Percentiles rank a stretch among this genome's conserved stretches.
These are phyloP conservation scores for Aurifilum marmelostoma DNA, from an alignment of 2,329 filamentous ascomycete genomes.

Conservation along the genomic window DNA sequence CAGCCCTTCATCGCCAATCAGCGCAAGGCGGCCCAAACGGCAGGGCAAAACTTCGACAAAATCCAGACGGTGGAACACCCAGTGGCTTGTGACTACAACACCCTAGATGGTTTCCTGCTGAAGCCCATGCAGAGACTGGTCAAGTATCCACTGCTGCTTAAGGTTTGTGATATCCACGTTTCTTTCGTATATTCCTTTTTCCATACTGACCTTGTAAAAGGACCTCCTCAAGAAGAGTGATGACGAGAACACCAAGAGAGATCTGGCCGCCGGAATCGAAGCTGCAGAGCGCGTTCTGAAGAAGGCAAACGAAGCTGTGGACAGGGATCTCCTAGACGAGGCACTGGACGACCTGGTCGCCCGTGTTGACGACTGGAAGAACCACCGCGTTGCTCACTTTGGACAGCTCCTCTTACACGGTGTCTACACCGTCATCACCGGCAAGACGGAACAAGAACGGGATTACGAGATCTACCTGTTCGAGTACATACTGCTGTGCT, in stretches of 20 bases:
- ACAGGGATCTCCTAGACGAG: constrained; percentile 81
- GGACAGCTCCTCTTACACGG: constrained; percentile 87
- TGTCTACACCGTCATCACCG: constrained; percentile 88
- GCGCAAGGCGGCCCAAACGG: constrained; percentile 84
- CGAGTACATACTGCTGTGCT: constrained; percentile 91
- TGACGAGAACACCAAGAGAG: constrained; percentile 69
- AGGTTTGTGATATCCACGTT: constrained; percentile 53
- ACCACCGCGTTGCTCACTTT: constrained; percentile 86
- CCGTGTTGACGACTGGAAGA: constrained; percentile 97
- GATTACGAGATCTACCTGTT: constrained; percentile 99
- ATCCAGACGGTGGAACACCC: constrained; percentile 74
- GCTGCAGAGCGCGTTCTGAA: constrained; percentile 80
- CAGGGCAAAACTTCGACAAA: constrained; percentile 83
- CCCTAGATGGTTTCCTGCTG: constrained; percentile 86
- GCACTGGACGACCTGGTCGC: constrained; percentile 79
- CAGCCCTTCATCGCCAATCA: constrained; percentile 98
- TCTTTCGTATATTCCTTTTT: constrained; percentile 18
- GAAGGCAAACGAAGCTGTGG: constrained; percentile 88
- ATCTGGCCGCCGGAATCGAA: constrained; percentile 77
- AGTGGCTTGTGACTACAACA: constrained; percentile 85
- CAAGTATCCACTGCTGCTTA: constrained; percentile 90
- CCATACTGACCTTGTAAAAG: constrained; percentile 49
- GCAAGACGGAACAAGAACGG: constrained; percentile 86
- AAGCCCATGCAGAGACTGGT: constrained; percentile 96
- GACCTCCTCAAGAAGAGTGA: constrained; percentile 86